Evolutionary conservation across 208 protist genomes (phyloP).

Genomic region (Trypanosoma congolense): DNA sequence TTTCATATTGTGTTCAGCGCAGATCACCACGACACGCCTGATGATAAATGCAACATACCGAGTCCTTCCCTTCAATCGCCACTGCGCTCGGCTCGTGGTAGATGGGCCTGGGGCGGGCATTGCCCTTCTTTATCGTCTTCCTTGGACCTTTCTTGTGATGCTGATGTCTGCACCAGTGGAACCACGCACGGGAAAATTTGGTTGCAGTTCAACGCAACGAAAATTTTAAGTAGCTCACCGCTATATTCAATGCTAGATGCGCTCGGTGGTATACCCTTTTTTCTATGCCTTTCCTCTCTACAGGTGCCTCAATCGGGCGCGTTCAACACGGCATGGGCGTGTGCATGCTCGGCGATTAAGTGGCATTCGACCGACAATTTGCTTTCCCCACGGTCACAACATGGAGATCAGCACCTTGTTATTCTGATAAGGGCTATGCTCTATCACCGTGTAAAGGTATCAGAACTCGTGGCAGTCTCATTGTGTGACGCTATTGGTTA

Average conservation of each 20-base stretch:
- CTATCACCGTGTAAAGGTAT: constrained; percentile 16
- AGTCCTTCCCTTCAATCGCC: background rate
- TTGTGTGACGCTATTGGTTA: constrained; percentile 17
- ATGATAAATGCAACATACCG: background rate
- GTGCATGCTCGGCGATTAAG: constrained; percentile 13
- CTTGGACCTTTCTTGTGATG: background rate
- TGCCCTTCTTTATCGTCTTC: background rate
- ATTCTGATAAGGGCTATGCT: constrained; percentile 15
- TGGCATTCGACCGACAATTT: constrained; percentile 13
- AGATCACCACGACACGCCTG: background rate
- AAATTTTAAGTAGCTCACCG: constrained; percentile 20
- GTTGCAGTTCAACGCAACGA: constrained; percentile 12
- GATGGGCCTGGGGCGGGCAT: background rate
- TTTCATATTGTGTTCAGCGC: constrained; percentile 3
- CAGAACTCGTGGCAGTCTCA: constrained; percentile 10
- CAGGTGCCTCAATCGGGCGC: constrained; percentile 10
- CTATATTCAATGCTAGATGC: constrained; percentile 27
- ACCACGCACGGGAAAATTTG: background rate
- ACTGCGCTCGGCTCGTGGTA: background rate
- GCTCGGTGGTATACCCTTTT: constrained; percentile 24
- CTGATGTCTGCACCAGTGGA: background rate
- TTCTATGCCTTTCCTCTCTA: constrained; percentile 21
- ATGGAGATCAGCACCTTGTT: constrained; percentile 11
- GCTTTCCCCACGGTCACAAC: constrained; percentile 2
- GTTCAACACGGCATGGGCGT: constrained; percentile 21